Evolutionary conservation across 345 rosid genomes (phyloP), one percentile per base, ranked within the genome.

Genomic region (Salix arbutifolia): DNA sequence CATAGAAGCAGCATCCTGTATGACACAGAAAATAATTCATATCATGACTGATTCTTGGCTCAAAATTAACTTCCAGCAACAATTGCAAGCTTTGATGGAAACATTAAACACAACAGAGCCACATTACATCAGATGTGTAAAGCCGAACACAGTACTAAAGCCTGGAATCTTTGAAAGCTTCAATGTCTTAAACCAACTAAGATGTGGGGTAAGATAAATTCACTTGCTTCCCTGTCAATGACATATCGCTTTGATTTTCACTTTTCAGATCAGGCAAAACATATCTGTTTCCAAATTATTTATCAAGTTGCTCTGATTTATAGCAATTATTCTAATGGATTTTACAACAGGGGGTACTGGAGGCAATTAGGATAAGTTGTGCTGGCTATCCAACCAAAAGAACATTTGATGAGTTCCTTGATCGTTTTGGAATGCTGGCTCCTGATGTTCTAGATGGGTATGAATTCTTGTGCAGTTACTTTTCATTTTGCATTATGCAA

Each of bases 381-480:
- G 96, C 96, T 28, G 93, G 96, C 64, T 91, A 91, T 83, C 96
- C 96, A 64, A 91, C 96, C 33, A 90, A 88, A 84, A 78, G 92
- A 86, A 82, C 96, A 72, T 91, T 91, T 67, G 88, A 88, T 78
- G 96, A 91, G 74, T 91, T 91, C 80, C 89, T 91, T 58, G 90
- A 88, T 67, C 96, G 93, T 42, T 91, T 91, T 87, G 96, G 90
- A 72, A 88, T 91, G 87, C 87, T 91, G 61, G 89, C 86, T 72
- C 85, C 92, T 46, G 89, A 88, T 52, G 84, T 85, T 82, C 85
- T 85, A 67, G 93, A 90, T 58, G 93, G 92, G 90, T 89, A 78
- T 62, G 58, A 69, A 64, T 76, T 62, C 64, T 48, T 19, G 28
- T 14, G 48, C 44, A 2, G 21, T 28, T 53, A 33, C 48, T 65